phyloP scores from a whole-genome alignment of 345 rosid genomes.

The Eucalyptus guilfoylei region DNA sequence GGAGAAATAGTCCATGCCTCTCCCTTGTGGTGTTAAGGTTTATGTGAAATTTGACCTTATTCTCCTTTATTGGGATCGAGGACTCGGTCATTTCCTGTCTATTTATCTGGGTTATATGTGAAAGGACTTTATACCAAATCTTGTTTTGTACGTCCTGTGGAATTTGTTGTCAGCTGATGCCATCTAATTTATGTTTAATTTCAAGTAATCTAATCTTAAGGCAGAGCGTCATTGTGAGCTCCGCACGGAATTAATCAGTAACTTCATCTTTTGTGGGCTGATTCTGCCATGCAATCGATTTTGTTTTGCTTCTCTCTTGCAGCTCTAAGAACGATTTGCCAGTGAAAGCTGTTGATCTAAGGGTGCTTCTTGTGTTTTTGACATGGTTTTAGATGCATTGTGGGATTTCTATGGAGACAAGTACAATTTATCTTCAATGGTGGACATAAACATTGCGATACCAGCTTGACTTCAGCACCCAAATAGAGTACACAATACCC shows the following conservation, averaged over 20 bases:
- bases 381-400: neutral
- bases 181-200: neutral
- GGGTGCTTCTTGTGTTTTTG: neutral
- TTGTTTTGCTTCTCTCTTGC: neutral
- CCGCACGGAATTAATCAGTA: neutral
- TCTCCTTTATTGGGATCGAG: neutral
- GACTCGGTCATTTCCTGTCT: neutral
- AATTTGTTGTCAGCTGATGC: neutral
- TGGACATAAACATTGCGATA: neutral
- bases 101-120: neutral
- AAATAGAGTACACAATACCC: neutral
- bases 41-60: neutral
- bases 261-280: neutral
- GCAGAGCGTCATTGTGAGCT: neutral
- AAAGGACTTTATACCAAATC: neutral
- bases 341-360: neutral
- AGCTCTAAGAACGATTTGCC: neutral
- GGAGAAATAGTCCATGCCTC: neutral
- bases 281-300: neutral
- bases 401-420: neutral
- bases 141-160: neutral
- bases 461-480: neutral
- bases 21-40: neutral
- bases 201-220: neutral
- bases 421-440: neutral